Evolutionary conservation across 2,329 filamentous ascomycete species (phyloP).

Genomic region (Curvularia lunata): DNA sequence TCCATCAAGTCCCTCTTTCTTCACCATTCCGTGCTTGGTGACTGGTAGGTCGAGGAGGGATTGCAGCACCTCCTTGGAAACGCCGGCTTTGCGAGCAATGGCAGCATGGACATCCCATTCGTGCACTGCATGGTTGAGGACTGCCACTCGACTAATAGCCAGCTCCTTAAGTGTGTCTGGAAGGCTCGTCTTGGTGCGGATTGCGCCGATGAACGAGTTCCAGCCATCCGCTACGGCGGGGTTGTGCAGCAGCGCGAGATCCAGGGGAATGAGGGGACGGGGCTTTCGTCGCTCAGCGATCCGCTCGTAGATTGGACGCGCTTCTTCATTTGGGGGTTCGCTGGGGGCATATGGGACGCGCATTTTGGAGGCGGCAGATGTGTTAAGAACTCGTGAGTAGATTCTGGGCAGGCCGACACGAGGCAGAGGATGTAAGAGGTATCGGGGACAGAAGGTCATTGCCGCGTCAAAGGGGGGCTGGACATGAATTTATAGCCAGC

Average conservation of each 20-base stretch:
- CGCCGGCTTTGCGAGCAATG: slow-evolving; percentile 63
- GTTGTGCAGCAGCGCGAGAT: slow-evolving; percentile 63
- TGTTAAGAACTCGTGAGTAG: slow-evolving; percentile 11
- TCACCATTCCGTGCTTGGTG: slow-evolving; percentile 20
- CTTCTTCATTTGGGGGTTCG: slow-evolving; percentile 55
- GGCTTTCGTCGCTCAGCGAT: slow-evolving; percentile 61
- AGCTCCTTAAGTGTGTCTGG: slow-evolving; percentile 69
- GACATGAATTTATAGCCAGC: slow-evolving; percentile 5
- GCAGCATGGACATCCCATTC: slow-evolving; percentile 84
- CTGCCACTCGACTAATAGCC: slow-evolving; percentile 81
- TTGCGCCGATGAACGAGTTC: slow-evolving; percentile 64
- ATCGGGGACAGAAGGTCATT: slow-evolving; percentile 3
- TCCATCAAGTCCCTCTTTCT: slow-evolving; percentile 48
- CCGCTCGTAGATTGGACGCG: slow-evolving; percentile 56
- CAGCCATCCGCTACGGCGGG: slow-evolving; percentile 64
- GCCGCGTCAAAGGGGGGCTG: not conserved
- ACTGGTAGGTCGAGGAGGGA: slow-evolving; percentile 49
- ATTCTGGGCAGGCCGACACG: not conserved
- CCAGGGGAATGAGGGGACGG: slow-evolving; percentile 61
- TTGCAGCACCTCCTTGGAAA: slow-evolving; percentile 64
- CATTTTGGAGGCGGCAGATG: slow-evolving; percentile 50
- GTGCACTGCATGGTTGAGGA: slow-evolving; percentile 81
- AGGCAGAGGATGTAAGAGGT: not conserved
- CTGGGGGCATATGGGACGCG: slow-evolving; percentile 63
- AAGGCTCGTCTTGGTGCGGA: slow-evolving; percentile 61